Conservation (phyloP, 495 filamentous ascomycete genomes). For the Talaromyces nanjingensis region DNA sequence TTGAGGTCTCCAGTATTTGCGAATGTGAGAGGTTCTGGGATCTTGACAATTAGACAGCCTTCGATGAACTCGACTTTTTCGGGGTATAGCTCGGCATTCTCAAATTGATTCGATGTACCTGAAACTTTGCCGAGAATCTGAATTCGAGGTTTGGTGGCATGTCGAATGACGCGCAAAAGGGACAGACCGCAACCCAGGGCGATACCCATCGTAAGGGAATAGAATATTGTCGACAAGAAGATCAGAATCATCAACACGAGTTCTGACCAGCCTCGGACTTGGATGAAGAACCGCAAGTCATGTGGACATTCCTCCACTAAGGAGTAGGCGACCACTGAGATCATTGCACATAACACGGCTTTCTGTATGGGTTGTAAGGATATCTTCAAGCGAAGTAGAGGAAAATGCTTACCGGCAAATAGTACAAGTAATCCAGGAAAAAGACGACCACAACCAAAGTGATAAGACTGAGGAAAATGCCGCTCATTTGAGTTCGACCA, state of each 20-base stretch:
- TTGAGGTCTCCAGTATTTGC: constrained; percentile 94
- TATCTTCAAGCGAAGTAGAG: not conserved
- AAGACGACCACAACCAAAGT: constrained; percentile 74
- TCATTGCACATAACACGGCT: constrained; percentile 89
- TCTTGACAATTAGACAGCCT: constrained; percentile 91
- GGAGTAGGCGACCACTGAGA: constrained; percentile 90
- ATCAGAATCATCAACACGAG: constrained; percentile 83
- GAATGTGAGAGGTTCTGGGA: constrained; percentile 93
- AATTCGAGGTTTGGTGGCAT: constrained; percentile 85
- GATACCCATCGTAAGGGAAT: constrained; percentile 76
- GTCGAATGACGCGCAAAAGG: constrained; percentile 79
- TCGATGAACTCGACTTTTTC: constrained; percentile 80
- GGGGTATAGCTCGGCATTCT: constrained; percentile 77
- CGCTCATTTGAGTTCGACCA: constrained; percentile 87
- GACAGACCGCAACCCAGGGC: constrained; percentile 84
- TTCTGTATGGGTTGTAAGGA: constrained; percentile 51
- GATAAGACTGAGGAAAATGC: constrained; percentile 72
- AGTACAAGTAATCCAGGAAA: constrained; percentile 87
- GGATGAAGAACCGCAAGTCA: constrained; percentile 84
- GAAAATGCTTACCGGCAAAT: constrained; percentile 65
- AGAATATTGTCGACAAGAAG: constrained; percentile 88
- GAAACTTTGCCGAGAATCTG: constrained; percentile 91
- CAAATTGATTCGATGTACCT: constrained; percentile 67
- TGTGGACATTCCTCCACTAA: constrained; percentile 92
- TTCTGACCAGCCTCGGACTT: constrained; percentile 77